Evolutionary conservation across 2,329 filamentous ascomycete species (phyloP).

Genomic region (Emydomyces testavorans): DNA sequence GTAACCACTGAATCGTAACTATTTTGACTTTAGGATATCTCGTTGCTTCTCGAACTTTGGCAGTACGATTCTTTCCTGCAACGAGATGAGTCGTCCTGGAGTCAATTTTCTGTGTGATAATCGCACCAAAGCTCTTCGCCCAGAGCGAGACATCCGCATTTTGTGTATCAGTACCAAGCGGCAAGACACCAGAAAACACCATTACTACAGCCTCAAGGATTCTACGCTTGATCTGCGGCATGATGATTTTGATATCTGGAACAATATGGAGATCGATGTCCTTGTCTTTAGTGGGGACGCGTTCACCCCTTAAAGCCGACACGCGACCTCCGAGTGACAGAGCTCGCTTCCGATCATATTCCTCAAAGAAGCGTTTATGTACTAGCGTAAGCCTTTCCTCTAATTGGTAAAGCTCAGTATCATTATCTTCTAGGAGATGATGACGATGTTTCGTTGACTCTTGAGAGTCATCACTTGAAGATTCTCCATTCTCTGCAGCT

Average conservation of each 20-base stretch:
- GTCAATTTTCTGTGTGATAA: conserved; percentile 37
- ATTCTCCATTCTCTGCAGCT: conserved; percentile 38
- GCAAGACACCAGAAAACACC: conserved; percentile 83
- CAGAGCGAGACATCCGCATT: conserved; percentile 79
- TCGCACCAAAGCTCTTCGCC: conserved; percentile 73
- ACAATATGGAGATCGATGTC: conserved; percentile 49
- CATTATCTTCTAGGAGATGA: conserved; percentile 75
- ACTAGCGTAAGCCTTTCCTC: conserved; percentile 64
- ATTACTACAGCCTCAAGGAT: conserved; percentile 66
- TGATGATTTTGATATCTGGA: conserved; percentile 75
- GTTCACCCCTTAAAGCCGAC: conserved; percentile 42
- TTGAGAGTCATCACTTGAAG: conserved; percentile 30
- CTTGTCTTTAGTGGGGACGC: conserved; percentile 31
- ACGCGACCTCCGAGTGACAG: conserved; percentile 37
- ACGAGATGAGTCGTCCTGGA: conserved; percentile 41
- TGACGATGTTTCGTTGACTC: conserved; percentile 45
- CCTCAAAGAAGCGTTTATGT: conserved; percentile 69
- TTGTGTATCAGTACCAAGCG: conserved; percentile 65
- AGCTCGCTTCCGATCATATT: conserved; percentile 53
- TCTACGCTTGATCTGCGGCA: conserved; percentile 65
- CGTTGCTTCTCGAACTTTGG: conserved; percentile 80
- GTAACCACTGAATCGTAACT: conserved; percentile 82
- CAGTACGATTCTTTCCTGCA: conserved; percentile 57
- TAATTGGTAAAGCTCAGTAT: conserved; percentile 66
- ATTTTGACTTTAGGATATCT: conserved; percentile 74